Base-by-base conservation (phyloP, 116 monocot species). In the Iris pallida region DNA sequence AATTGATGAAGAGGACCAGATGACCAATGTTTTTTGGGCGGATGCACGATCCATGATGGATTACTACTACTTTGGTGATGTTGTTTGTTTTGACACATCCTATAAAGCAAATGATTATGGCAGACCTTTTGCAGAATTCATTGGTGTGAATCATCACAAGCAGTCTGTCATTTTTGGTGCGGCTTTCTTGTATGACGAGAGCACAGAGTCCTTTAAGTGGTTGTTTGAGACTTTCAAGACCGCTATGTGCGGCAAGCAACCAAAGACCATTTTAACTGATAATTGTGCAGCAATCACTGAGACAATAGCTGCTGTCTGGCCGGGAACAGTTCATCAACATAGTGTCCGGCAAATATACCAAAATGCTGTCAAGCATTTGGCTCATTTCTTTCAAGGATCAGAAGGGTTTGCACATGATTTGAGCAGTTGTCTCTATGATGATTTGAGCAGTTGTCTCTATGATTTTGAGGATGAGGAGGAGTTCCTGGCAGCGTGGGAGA, bases 81-180 rank as follows among this genome's bases (percentile, higher is more conserved):
- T 84, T 55, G 69, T 84, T 16, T 84, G 84, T 64, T 76, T 84
- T 51, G 80, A 84, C 69, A 76, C 84, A 69, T 59, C 75, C 11
- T 80, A 76, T 57, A 76, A 72, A 59, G 54, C 61, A 42, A 60
- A 65, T 60, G 79, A 80, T 19, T 69, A 64, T 48, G 68, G 60
- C 9, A 75, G 80, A 6, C 84, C 84, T 13, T 75, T 84, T 76
- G 71, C 46, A n/a, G 72, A 76, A 42, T 84, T 84, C 70, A 8
- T 66, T 63, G 84, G 84, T 69, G 64, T 84, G 62, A 84, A 84
- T 73, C 75, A 84, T 76, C 84, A 84, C 59, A 75, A 66, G 18
- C 84, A 84, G 51, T 46, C 59, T 13, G 56, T 76, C 54, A 65
- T 72, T 20, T 84, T 79, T 65, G 84, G 80, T 72, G 47, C 72